Evolutionary conservation across 805 yeast genomes (phyloP), one percentile per base, ranked within the genome.

Genomic region (Sugiyamaella valdiviana): DNA sequence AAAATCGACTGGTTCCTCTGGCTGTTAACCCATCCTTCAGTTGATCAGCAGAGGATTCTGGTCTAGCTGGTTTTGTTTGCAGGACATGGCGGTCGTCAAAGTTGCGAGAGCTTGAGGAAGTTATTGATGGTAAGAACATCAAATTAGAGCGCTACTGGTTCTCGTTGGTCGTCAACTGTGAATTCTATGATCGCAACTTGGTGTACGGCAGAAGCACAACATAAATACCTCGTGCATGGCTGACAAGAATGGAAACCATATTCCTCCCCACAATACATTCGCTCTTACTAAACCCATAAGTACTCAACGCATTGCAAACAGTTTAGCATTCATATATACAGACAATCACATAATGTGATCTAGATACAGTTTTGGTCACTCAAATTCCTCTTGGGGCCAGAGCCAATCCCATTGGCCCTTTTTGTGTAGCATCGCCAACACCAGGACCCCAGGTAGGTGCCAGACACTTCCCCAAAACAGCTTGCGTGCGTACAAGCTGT

Each of bases 381-480:
- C 39, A 15, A 36, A 36, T 12, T 52, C 45, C 9, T 42, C 49
- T 2, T 41, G 23, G 1, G 48, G 70, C 44, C 72, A 72, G 21
- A 82, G 58, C 72, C 85, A 75, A 62, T 89, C 95, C 97, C 97
- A 91, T 63, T 89, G 88, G 5, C 96, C 96, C 63, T 83, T 83
- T 67, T 93, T 93, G 66, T 93, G 98, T 45, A 93, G 64, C 89
- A 93, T 91, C 1, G 98, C 97, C 51, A 93, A 70, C 16, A 89
- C 83, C 46, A 93, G 70, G 14, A 95, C 83, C 0, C 85, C 90
- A 0, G 99, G 99, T 41, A 93, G 69, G 58, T 93, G 98, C 81
- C 91, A 80, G 1, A 93, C 96, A 22, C 95, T 84, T 36, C 95
- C 87, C 95, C 96, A 86, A 64, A 93, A 93, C 39, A 90, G 75